Base-by-base conservation (phyloP, 2,329 filamentous ascomycete genomes). In the Aspergillus japonicus region DNA sequence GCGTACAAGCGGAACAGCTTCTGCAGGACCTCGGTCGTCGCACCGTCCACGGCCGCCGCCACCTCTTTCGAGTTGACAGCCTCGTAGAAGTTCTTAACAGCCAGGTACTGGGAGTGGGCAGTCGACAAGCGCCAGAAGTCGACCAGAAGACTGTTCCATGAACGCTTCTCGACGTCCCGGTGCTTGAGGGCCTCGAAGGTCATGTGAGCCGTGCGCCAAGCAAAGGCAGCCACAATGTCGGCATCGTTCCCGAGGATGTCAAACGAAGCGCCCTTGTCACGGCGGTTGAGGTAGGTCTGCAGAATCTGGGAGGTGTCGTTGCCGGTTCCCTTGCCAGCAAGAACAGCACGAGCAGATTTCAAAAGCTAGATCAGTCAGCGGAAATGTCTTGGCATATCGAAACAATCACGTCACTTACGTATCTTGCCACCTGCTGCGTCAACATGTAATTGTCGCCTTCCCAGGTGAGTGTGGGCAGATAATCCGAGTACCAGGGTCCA, bases 391-490 rank as follows among this genome's bases (percentile, higher is more conserved):
- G 8, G 4, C 19, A 31, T 0, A 39, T 1, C 24, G 19, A 19
- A 35, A 16, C 6, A 2, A 16, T 23, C 26, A 5, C 3, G 4
- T 1, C 23, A 76, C 80, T 74, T 76, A 83, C 79, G 69, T 92
- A 92, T 59, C 89, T 84, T 2, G 88, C 87, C 2, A 92, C 89
- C 77, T 92, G 89, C 74, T 92, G 89, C 10, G 88, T 90, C 60
- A 92, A 80, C 89, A 92, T 91, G 79, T 90, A 92, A 80, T 91
- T 91, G 78, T 91, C 89, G 49, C 89, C 89, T 72, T 92, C 89
- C 87, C 87, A 90, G 10, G 88, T 90, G 14, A 81, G 75, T 0
- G 85, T 89, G 16, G 90, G 89, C 1, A 92, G 81, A 71, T 92
- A 91, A 73, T 92, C 89, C 29, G 89, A 82, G 68, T 91, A 92